These are phyloP conservation scores for Gleditsia sinensis DNA, from an alignment of 306 rosid species.

Conservation along the genomic window DNA sequence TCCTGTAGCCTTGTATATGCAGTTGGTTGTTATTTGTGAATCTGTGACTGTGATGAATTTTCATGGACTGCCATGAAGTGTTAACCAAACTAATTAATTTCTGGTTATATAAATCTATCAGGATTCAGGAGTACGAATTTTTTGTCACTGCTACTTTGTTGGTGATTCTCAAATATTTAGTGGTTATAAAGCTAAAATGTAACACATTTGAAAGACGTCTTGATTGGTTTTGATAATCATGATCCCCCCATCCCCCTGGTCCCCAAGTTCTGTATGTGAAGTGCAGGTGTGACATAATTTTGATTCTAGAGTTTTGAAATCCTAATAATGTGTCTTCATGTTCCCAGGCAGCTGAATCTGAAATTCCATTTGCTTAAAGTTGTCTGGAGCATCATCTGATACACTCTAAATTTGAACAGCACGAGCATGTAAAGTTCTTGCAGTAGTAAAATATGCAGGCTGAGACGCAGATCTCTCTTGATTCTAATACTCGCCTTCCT, in stretches of 20 bases:
- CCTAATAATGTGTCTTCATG: background rate
- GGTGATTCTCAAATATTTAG: too few species aligned
- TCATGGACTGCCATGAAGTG: background rate
- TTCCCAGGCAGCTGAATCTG: constrained; percentile 34
- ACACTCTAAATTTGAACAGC: constrained; percentile 28
- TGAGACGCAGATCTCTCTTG: constrained; percentile 41
- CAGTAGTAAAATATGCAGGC: constrained; percentile 59
- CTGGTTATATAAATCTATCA: background rate
- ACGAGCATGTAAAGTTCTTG: constrained; percentile 31
- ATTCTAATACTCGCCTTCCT: constrained; percentile 47
- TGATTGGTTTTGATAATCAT: too few species aligned
- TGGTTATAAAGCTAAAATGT: too few species aligned
- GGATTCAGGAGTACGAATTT: background rate
- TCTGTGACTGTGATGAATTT: background rate
- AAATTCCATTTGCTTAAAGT: background rate
- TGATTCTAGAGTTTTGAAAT: background rate
- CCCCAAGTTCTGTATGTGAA: background rate
- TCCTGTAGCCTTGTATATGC: constrained; percentile 17
- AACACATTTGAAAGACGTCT: too few species aligned
- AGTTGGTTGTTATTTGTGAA: constrained; percentile 13
- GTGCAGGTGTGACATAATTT: constrained; percentile 30
- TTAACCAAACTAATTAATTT: background rate
- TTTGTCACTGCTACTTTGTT: too few species aligned
- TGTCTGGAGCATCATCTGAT: constrained; percentile 8
- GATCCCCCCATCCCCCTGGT: too few species aligned